These are phyloP conservation scores for Paecilomyces sp. DNA, from an alignment of 2,329 filamentous ascomycete species.

Conservation along the genomic window DNA sequence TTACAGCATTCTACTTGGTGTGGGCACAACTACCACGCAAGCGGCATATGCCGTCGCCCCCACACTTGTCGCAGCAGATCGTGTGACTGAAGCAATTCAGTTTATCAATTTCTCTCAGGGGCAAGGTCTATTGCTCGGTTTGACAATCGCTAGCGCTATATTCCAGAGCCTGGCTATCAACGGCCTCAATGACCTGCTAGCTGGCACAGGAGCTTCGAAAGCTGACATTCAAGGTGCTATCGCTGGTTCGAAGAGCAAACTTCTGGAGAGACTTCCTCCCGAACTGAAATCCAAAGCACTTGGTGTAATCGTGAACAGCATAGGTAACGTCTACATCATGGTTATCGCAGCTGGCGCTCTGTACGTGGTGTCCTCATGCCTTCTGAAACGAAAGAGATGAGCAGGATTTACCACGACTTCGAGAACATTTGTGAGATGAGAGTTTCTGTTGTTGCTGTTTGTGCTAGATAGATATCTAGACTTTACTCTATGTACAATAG, in stretches of 20 bases:
- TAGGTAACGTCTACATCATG: constrained; percentile 22
- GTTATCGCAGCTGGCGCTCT: constrained; percentile 20
- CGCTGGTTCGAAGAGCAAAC: constrained; percentile 21
- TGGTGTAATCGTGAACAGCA: constrained; percentile 16
- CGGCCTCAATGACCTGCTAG: constrained; percentile 16
- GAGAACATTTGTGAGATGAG: too few relatives aligned
- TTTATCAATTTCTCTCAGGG: constrained; percentile 34
- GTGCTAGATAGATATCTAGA: too few relatives aligned
- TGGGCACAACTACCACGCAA: constrained; percentile 13
- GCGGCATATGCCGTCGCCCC: constrained; percentile 14
- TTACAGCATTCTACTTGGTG: constrained; percentile 15
- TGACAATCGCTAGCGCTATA: constrained; percentile 31
- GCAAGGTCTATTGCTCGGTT: constrained; percentile 27
- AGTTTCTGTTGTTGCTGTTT: too few relatives aligned
- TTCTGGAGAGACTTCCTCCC: constrained; percentile 19
- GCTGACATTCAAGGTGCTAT: constrained; percentile 22
- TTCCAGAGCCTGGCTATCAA: constrained; percentile 29
- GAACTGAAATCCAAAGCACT: constrained; percentile 18
- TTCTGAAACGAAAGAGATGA: not conserved
- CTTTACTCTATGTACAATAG: too few relatives aligned
- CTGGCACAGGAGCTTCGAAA: constrained; percentile 15
- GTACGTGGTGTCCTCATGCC: not conserved
- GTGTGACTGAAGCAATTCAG: constrained; percentile 17
- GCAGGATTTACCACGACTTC: too few relatives aligned
- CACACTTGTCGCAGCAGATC: constrained; percentile 3